A percentile compares a stretch with the other conserved stretches of the same genome.
phyloP scores from a whole-genome alignment of 2,329 filamentous ascomycete genomes.

The Xylaria sp. region DNA sequence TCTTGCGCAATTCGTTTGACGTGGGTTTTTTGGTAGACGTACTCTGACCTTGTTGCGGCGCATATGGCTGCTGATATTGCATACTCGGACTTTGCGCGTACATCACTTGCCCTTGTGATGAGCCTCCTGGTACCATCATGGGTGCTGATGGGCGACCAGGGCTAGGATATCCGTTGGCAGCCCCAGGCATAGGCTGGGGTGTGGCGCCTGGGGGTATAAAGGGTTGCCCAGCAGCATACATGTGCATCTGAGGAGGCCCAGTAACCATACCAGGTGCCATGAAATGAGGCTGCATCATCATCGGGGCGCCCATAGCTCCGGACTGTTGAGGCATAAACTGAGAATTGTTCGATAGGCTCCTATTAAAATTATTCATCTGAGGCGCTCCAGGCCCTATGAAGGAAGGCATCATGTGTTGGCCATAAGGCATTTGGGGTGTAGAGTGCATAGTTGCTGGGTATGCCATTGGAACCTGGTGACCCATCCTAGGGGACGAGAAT shows the following conservation, averaged over 20 bases:
- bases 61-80: slow-evolving; percentile 80
- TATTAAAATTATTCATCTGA: slow-evolving; percentile 73
- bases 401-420: slow-evolving; percentile 75
- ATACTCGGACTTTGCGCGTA: slow-evolving; percentile 80
- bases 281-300: slow-evolving; percentile 86
- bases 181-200: slow-evolving; percentile 67
- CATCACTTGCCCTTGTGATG: slow-evolving; percentile 85
- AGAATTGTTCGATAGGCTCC: slow-evolving; percentile 75
- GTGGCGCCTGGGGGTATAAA: slow-evolving; percentile 69
- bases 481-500: slow-evolving; percentile 84
- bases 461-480: slow-evolving; percentile 74
- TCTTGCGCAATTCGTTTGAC: slow-evolving; percentile 31
- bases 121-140: slow-evolving; percentile 95
- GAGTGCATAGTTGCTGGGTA: slow-evolving; percentile 76
- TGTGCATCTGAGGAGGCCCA: slow-evolving; percentile 77
- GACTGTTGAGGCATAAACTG: slow-evolving; percentile 79
- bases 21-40: slow-evolving; percentile 57
- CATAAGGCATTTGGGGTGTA: slow-evolving; percentile 75
- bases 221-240: slow-evolving; percentile 78
- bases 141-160: slow-evolving; percentile 81
- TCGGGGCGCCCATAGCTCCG: slow-evolving; percentile 75
- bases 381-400: slow-evolving; percentile 75
- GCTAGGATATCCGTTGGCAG: slow-evolving; percentile 84
- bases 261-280: slow-evolving; percentile 76
- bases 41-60: slow-evolving; percentile 78